A percentile compares a stretch with the other conserved stretches of the same genome.
Evolutionary conservation across 1,139 yeast species (phyloP).

Genomic region (Diutina scorzettiae): DNA sequence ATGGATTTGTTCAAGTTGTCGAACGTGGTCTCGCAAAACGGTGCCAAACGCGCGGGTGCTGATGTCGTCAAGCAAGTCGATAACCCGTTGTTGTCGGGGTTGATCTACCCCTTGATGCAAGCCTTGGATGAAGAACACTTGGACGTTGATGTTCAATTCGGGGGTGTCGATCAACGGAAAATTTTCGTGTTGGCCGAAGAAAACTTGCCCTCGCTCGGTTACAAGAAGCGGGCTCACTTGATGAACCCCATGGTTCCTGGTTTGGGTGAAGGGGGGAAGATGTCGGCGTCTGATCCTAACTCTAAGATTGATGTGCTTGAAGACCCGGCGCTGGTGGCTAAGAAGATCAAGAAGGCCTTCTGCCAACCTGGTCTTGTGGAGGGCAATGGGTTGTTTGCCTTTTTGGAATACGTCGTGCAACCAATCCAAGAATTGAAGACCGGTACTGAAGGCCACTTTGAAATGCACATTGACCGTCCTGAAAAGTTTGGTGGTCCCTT

Average conservation of each 20-base stretch:
- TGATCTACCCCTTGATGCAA: constrained; percentile 97
- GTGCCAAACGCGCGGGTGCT: constrained; percentile 98
- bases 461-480: constrained; percentile 75
- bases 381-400: constrained; percentile 83
- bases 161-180: constrained; percentile 98
- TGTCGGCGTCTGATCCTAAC: constrained; percentile 98
- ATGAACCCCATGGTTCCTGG: constrained; percentile 99
- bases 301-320: constrained; percentile 90
- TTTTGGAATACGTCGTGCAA: constrained; percentile 69
- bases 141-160: constrained; percentile 88
- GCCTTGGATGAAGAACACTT: constrained; percentile 92
- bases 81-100: constrained; percentile 84
- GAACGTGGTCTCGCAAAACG: constrained; percentile 81
- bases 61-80: constrained; percentile 98
- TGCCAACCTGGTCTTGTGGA: constrained; percentile 93
- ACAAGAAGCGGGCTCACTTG: constrained; percentile 94
- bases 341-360: constrained; percentile 85
- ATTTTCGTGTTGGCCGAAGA: constrained; percentile 97
- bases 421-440: constrained; percentile 74
- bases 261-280: constrained; percentile 90
- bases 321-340: constrained; percentile 75
- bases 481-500: constrained; percentile 95
- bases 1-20: constrained; percentile 80
- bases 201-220: constrained; percentile 73
- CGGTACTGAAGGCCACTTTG: constrained; percentile 40